A percentile compares a stretch with the other conserved stretches of the same genome.
Conservation (phyloP, 2,329 filamentous ascomycete genomes). For the Aspergillus proliferans region DNA sequence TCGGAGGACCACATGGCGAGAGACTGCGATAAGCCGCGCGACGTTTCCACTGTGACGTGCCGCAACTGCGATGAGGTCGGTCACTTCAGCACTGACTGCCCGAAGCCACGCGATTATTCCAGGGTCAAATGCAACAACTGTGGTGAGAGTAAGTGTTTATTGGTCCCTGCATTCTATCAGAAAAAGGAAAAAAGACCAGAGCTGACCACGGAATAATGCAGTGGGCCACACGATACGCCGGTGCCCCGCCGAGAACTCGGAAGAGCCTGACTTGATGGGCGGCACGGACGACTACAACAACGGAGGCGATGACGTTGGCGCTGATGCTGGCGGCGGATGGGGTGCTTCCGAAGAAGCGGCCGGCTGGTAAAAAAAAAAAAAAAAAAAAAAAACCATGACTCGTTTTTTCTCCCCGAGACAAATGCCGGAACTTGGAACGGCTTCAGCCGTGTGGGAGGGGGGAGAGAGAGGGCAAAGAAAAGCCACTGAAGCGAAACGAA, state of each 20-base stretch:
- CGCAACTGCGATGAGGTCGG: slow-evolving; percentile 43
- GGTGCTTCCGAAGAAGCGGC: not conserved
- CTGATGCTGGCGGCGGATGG: slow-evolving; percentile 10
- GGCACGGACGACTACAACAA: not conserved
- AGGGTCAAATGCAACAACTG: slow-evolving; percentile 42
- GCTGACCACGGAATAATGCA: slow-evolving; percentile 11
- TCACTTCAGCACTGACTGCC: slow-evolving; percentile 40
- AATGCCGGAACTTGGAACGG: not conserved
- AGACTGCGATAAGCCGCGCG: slow-evolving; percentile 39
- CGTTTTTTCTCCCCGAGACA: not conserved
- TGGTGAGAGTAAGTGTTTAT: slow-evolving; percentile 32
- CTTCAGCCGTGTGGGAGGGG: not conserved
- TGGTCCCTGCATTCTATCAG: not conserved
- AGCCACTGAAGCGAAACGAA: not conserved
- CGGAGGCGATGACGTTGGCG: slow-evolving; percentile 2
- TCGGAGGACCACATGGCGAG: slow-evolving; percentile 38
- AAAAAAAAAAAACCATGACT: not conserved
- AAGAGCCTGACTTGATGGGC: slow-evolving; percentile 7
- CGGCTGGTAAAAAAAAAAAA: not conserved
- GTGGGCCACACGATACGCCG: slow-evolving; percentile 40
- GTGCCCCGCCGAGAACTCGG: slow-evolving; percentile 24
- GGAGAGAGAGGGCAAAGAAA: not conserved
- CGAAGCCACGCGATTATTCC: slow-evolving; percentile 38
- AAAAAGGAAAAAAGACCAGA: not conserved
- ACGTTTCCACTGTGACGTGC: slow-evolving; percentile 36